These are phyloP conservation scores for Aspergillus sp. DNA, from an alignment of 2,329 filamentous ascomycete species.

Conservation along the genomic window DNA sequence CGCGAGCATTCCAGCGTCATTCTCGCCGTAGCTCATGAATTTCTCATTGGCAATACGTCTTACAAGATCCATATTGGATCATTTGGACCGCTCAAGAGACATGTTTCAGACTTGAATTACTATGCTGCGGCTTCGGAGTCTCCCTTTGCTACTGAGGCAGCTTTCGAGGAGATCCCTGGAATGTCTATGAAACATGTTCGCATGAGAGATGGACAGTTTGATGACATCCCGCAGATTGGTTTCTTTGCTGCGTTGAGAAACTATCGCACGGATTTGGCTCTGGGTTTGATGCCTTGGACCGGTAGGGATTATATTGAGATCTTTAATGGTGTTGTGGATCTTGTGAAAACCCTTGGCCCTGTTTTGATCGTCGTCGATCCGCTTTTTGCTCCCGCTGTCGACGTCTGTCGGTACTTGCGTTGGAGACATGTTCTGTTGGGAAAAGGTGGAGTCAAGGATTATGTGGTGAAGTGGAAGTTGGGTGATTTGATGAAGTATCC, in stretches of 20 bases:
- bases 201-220: background rate
- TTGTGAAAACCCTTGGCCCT: slow-evolving; percentile 25
- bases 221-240: slow-evolving; percentile 14
- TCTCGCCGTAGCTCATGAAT: slow-evolving; percentile 41
- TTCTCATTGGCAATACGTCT: slow-evolving; percentile 31
- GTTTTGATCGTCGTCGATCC: slow-evolving; percentile 44
- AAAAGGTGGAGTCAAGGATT: slow-evolving; percentile 49
- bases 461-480: slow-evolving; percentile 39
- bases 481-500: slow-evolving; percentile 24
- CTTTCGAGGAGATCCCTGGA: background rate
- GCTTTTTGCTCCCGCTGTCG: slow-evolving; percentile 42
- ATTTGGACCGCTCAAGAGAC: slow-evolving; percentile 28
- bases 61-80: slow-evolving; percentile 43
- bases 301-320: slow-evolving; percentile 41
- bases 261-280: slow-evolving; percentile 14
- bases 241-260: slow-evolving; percentile 31
- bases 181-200: background rate
- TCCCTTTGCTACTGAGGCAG: background rate
- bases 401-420: slow-evolving; percentile 39
- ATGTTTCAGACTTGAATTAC: slow-evolving; percentile 3
- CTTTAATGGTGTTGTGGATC: slow-evolving; percentile 31
- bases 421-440: slow-evolving; percentile 40
- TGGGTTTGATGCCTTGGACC: slow-evolving; percentile 30
- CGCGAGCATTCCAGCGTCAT: slow-evolving; percentile 47
- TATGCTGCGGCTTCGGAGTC: background rate